A percentile compares a stretch with the other conserved stretches of the same genome.
Evolutionary conservation across 495 filamentous ascomycete genomes (phyloP).

Genomic region (Platismatia glauca): DNA sequence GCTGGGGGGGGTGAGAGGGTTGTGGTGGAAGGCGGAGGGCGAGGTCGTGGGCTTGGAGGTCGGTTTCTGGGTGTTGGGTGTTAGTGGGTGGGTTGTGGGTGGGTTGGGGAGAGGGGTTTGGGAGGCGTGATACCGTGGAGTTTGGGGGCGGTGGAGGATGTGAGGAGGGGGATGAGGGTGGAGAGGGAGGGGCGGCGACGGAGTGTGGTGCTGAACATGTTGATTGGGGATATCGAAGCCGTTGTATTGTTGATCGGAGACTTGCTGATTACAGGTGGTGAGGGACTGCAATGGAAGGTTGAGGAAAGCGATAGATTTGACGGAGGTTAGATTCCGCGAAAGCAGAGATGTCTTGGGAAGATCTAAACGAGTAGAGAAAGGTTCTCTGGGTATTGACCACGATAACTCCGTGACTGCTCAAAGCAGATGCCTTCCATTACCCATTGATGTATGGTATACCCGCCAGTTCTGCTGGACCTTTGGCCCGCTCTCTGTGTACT

Average conservation of each 20-base stretch:
- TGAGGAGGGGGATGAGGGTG: constrained; percentile 36
- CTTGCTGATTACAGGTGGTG: too few species aligned
- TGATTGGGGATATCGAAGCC: not conserved
- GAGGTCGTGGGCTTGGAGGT: constrained; percentile 45
- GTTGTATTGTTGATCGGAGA: not conserved
- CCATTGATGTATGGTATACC: not conserved
- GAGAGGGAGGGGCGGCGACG: constrained; percentile 45
- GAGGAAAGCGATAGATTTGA: not conserved
- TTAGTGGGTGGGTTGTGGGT: not conserved
- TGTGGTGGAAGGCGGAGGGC: constrained; percentile 32
- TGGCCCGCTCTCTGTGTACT: not conserved
- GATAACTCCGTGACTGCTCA: not conserved
- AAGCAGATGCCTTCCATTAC: not conserved
- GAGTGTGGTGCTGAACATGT: constrained; percentile 48
- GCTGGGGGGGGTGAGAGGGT: constrained; percentile 6
- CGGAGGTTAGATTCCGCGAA: not conserved
- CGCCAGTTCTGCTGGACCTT: not conserved
- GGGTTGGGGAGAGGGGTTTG: constrained; percentile 30
- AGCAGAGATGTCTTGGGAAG: constrained; percentile 6
- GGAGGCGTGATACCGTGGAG: constrained; percentile 44
- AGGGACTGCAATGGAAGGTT: not conserved
- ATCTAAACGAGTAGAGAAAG: constrained; percentile 18
- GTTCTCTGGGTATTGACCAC: constrained; percentile 10
- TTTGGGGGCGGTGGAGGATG: constrained; percentile 26
- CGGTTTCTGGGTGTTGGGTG: constrained; percentile 35